Base-by-base conservation (phyloP, 345 rosid species). In the Eucalyptus curtisii region DNA sequence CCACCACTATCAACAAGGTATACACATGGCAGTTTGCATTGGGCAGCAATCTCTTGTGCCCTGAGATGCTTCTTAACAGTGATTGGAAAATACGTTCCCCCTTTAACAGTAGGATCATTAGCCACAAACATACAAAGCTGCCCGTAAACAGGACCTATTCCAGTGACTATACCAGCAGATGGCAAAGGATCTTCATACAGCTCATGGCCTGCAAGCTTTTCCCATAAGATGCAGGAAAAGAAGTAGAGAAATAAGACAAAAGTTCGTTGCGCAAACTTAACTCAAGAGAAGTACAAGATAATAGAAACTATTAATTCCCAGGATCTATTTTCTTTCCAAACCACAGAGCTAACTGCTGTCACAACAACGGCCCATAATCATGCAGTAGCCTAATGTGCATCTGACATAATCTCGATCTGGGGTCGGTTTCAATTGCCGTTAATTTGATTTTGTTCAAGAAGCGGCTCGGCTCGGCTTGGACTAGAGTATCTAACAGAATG, bases 1-100 rank as follows among this genome's bases (percentile, higher is more conserved):
- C 99, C 99, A 0, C 99, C 99, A 89, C 98, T 96, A 85, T 97
- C 99, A 47, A 97, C 99, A 79, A 97, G 97, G 93, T 97, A 97
- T 89, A 97, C 88, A 88, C 99, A 96, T 10, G 99, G 98, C 47
- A 97, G 93, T 90, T 90, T 96, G 92, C 99, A 97, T 10, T 89
- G 94, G 87, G 96, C 94, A 82, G 99, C 99, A 91, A 97, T 97
- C 90, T 97, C 99, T 91, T 97, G 99, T 76, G 98, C 99, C 91
- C 99, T 93, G 49, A 97, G 96, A 93, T 97, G 99, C 91, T 97
- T 97, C 94, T 97, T 97, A 87, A 97, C 94, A 15, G 99, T 97
- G 87, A 97, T 96, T 55, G 99, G 99, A 90, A 94, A 96, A 92
- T 96, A 96, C 84, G 99, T 96, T 81, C 99, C 99, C 87, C 99